Percentiles rank a stretch among this genome's conserved stretches.
Conservation (phyloP, 202 grass and related monocot genomes). For the Schoenoplectus triqueter region DNA sequence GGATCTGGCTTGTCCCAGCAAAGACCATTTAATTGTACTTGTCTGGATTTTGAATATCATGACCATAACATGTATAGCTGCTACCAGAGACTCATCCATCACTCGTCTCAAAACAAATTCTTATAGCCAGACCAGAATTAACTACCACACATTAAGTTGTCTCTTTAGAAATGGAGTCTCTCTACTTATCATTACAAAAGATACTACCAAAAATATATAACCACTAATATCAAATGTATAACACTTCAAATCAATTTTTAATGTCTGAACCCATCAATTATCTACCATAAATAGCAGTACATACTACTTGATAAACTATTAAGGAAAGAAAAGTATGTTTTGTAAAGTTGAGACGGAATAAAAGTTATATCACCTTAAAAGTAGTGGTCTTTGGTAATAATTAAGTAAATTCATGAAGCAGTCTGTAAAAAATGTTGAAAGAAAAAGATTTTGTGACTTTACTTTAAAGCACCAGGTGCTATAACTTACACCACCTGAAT, state of each 20-base stretch:
- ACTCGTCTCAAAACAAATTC: not conserved
- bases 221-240: not conserved
- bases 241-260: not conserved
- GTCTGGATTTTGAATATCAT: conserved; percentile 1
- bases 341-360: no score
- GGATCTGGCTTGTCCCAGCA: not conserved
- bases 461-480: no score
- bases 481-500: no score
- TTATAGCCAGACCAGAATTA: not conserved
- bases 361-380: no score
- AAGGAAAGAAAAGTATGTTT: no score
- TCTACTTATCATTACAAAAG: not conserved
- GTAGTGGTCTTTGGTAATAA: no score
- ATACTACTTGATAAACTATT: not conserved
- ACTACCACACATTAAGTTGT: not conserved
- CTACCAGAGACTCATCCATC: not conserved
- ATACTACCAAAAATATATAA: conserved; percentile 2
- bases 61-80: not conserved
- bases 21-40: not conserved
- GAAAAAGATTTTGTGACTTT: no score
- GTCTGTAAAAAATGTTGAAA: no score
- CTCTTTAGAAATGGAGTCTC: not conserved
- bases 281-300: not conserved
- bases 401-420: no score
- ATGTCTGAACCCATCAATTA: not conserved